Evolutionary conservation across 2,329 filamentous ascomycete species (phyloP).

Genomic region (Fusarium ramigenum): DNA sequence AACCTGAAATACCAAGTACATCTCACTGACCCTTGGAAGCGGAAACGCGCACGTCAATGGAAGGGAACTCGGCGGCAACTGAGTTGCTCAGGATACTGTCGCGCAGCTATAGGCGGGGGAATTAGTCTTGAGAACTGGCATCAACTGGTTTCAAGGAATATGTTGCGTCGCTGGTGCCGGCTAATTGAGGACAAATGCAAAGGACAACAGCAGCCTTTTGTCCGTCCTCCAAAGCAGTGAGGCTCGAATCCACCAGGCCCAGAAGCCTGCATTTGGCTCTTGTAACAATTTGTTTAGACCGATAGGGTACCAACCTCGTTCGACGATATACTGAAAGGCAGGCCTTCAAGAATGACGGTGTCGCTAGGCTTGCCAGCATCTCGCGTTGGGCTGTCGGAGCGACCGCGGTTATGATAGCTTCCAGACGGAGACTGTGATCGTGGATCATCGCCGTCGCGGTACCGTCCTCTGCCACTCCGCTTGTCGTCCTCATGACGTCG

Average conservation of each 20-base stretch:
- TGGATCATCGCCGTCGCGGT: conserved; percentile 32
- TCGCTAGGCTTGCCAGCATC: conserved; percentile 57
- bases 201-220: not conserved
- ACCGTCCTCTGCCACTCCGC: conserved; percentile 28
- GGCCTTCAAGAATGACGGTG: conserved; percentile 64
- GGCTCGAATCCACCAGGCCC: conserved; percentile 17
- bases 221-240: conserved; percentile 1
- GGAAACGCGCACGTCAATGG: conserved; percentile 53
- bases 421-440: conserved; percentile 42
- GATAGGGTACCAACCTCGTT: conserved; percentile 58
- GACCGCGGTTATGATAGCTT: conserved; percentile 44
- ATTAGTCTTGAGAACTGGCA: conserved; percentile 42
- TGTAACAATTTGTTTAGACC: conserved; percentile 25
- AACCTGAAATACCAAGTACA: not conserved
- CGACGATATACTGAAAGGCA: conserved; percentile 59
- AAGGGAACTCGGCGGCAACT: conserved; percentile 48
- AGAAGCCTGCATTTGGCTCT: conserved; percentile 2
- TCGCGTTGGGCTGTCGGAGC: conserved; percentile 48
- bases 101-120: conserved; percentile 46
- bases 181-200: conserved; percentile 1
- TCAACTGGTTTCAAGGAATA: conserved; percentile 15
- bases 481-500: conserved; percentile 36
- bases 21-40: conserved; percentile 46
- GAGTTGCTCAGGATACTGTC: conserved; percentile 49
- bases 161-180: conserved; percentile 6